Evolutionary conservation across 2,329 filamentous ascomycete genomes (phyloP), one percentile per base, ranked within the genome.

Genomic region (Calonectria fujianensis): DNA sequence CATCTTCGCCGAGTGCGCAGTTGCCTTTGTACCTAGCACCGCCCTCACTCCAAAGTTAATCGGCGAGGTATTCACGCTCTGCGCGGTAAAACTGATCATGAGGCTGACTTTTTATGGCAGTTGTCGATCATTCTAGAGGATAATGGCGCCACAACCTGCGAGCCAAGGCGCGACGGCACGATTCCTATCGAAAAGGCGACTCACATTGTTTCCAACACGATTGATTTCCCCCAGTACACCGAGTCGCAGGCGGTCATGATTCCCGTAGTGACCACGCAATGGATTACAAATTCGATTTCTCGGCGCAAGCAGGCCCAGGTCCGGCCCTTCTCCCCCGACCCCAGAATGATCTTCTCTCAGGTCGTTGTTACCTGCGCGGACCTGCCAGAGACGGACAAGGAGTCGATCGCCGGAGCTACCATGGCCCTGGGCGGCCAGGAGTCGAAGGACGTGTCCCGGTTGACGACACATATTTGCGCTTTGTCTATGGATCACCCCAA

Each of bases 151-250:
- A 81, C 85, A 41, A 84, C 91, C 2, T 82, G 89, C 75, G 85
- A 88, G 59, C 86, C 86, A 16, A 85, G 86, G 74, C 85, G 86
- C 74, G 85, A 91, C 77, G 89, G 89, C 78, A 85, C 86, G 18
- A 82, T 91, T 18, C 85, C 85, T 1, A 86, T 91, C 35, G 82
- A 86, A 65, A 80, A 87, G 71, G 86, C 88, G 65, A 90, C 90
- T 29, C 91, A 92, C 80, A 89, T 92, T 75, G 82, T 92, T 64
- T 88, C 96, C 72, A 92, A 93, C 73, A 96, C 94, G 1, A 94
- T 95, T 85, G 96, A 99, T 83, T 99, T 99, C 80, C 93, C 95
- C n/a, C 92, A 96, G 80, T 98, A 97, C 83, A 88, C 91, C 74
- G 90, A 91, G 75, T 93, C 95, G 1, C 90, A 94, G 76, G 94